These are phyloP conservation scores for Basipetospora chlamydospora DNA, from an alignment of 2,329 filamentous ascomycete genomes.

Conservation along the genomic window DNA sequence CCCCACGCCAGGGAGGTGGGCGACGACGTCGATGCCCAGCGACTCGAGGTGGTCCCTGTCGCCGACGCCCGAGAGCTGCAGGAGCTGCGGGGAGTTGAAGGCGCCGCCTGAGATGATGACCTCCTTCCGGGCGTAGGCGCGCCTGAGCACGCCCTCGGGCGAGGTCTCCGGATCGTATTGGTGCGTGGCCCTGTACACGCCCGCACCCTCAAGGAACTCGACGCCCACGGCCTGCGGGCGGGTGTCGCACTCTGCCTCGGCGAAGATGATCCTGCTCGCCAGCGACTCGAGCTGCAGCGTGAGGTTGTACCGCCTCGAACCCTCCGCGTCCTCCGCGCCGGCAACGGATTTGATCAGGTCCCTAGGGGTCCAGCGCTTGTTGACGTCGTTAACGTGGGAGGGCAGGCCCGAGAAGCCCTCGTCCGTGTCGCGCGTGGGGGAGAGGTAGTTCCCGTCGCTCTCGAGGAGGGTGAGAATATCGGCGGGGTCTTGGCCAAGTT, in stretches of 20 bases:
- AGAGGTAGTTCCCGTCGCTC: conserved; percentile 9
- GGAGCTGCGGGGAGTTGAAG: conserved; percentile 35
- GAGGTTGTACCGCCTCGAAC: too few relatives aligned
- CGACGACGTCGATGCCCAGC: conserved; percentile 33
- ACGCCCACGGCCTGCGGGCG: conserved; percentile 23
- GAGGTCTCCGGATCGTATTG: conserved; percentile 18
- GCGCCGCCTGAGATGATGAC: conserved; percentile 34
- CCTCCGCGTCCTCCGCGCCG: not conserved
- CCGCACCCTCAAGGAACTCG: conserved; percentile 13
- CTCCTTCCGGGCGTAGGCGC: conserved; percentile 21
- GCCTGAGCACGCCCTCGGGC: conserved; percentile 5
- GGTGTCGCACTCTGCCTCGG: conserved; percentile 11
- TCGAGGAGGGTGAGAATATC: conserved; percentile 5
- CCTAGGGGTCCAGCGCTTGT: conserved; percentile 14
- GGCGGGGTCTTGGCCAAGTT: conserved; percentile 9
- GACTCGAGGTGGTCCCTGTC: conserved; percentile 23
- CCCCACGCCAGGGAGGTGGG: conserved; percentile 45
- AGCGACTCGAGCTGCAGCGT: conserved; percentile 13
- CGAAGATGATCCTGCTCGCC: conserved; percentile 24
- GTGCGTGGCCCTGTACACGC: conserved; percentile 15
- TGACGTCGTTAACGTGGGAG: conserved; percentile 14
- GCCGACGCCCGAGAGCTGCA: conserved; percentile 36
- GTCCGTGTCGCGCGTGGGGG: conserved; percentile 12
- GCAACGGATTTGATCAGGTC: conserved; percentile 12
- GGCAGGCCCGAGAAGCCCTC: conserved; percentile 14